Evolutionary conservation across 805 yeast genomes (phyloP).

Genomic region (Kluyveromyces dobzhanskii): DNA sequence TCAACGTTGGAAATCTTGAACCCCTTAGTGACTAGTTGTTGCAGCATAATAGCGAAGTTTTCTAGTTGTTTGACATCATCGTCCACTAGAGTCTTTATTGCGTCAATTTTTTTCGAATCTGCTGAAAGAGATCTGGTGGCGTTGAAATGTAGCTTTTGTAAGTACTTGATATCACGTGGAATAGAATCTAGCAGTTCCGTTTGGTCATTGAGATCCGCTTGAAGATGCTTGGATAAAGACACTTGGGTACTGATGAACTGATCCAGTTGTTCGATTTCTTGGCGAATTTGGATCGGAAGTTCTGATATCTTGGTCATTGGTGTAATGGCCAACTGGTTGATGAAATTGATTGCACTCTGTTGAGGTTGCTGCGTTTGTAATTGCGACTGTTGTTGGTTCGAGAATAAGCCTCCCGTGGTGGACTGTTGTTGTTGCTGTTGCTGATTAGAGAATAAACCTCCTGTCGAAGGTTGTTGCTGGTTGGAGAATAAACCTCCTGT

Average conservation of each 20-base stretch:
- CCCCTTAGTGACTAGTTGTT: conserved; percentile 45
- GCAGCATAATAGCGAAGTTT: conserved; percentile 44
- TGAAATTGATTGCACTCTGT: conserved; percentile 35
- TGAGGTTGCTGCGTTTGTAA: conserved; percentile 19
- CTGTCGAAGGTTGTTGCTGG: conserved; percentile 16
- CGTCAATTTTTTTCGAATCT: conserved; percentile 39
- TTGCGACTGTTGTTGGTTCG: conserved; percentile 17
- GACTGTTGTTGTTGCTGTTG: conserved; percentile 16
- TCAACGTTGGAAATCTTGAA: conserved; percentile 48
- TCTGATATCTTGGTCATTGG: conserved; percentile 72
- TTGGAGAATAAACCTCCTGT: conserved; percentile 31
- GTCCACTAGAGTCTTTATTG: conserved; percentile 37
- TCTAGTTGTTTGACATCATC: conserved; percentile 38
- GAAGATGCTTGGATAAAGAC: conserved; percentile 58
- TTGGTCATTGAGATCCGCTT: conserved; percentile 55
- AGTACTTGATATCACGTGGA: conserved; percentile 61
- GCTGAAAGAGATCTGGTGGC: conserved; percentile 55
- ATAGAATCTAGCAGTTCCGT: conserved; percentile 56
- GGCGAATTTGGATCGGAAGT: conserved; percentile 60
- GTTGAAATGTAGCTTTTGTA: conserved; percentile 51
- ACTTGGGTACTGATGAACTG: conserved; percentile 67
- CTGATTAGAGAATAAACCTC: conserved; percentile 28
- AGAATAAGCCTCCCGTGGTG: conserved; percentile 13
- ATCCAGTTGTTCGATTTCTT: conserved; percentile 62
- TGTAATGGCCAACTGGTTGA: conserved; percentile 43